Base-by-base conservation (phyloP, 2,329 filamentous ascomycete genomes). In the Trichoderma guizhouense region DNA sequence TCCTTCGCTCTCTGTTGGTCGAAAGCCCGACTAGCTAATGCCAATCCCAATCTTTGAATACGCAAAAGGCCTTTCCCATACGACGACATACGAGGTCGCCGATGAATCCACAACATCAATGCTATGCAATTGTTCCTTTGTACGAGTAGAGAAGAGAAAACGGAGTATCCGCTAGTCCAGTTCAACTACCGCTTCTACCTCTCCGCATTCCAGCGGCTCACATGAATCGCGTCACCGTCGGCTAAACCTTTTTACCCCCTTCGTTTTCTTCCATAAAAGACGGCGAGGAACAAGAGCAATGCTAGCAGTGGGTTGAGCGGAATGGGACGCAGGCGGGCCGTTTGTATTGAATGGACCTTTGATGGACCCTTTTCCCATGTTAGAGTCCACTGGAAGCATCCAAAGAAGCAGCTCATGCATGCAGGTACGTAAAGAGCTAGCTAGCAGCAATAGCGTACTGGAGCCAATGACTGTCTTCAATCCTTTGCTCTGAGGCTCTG, bases 191-290 rank as follows among this genome's bases (percentile, higher is more conserved):
- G 57, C 63, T 51, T 15, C 47, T 57, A 8, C 18, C 47, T 36
- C 53, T 51, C 66, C 66, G 30, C 66, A 61, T 18, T 14, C 15
- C 34, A 51, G 14, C 55, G 53, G 53, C 53, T 43, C 34, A 32
- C 63, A 69, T 60, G 66, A 69, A 69, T 61, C 55, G 53, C 24
- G 24, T 58, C 24, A 30, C 64, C n/a, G n/a, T 28, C 51, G 51
- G 64, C 47, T 39, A 39, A 24, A 18, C 24, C 32, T 14, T 39
- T 62, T 26, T 12, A 8, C 18, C 32, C 26, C 34, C 32, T 57
- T 14, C 21, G 7, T 36, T 36, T 28, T 67, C 15, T 53, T 7
- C 62, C 12, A n/a, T 28, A 7, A 32, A 12, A 21, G 11, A 53
- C 47, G 47, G 47, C 5, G 21, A 32, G 7, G 62, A 12, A 21